These are phyloP conservation scores for Mycena crocata DNA, from an alignment of 768 basidiomycete species.

Conservation along the genomic window DNA sequence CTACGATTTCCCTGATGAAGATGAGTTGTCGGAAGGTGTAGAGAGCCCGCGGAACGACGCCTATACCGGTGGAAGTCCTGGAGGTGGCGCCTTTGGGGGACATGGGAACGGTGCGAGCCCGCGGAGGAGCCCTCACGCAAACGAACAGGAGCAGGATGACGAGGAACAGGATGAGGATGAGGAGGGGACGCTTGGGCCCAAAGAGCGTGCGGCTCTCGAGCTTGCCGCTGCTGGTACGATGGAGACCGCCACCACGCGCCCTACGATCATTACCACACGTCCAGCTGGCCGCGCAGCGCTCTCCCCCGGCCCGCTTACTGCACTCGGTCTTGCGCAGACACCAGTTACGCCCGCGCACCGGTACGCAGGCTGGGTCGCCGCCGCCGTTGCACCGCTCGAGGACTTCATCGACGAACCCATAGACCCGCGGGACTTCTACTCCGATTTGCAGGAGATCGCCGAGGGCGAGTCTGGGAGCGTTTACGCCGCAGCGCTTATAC, in stretches of 20 bases:
- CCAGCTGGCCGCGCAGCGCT: constrained; percentile 9
- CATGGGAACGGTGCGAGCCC: not conserved
- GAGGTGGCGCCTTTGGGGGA: constrained; percentile 12
- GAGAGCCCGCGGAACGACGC: constrained; percentile 18
- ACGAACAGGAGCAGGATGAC: constrained; percentile 43
- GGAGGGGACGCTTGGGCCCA: constrained; percentile 29
- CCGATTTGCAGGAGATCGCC: constrained; percentile 80
- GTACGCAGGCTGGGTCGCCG: constrained; percentile 73
- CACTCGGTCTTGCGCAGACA: constrained; percentile 30
- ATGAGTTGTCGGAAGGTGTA: constrained; percentile 35
- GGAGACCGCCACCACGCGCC: constrained; percentile 35
- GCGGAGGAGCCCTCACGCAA: constrained; percentile 19
- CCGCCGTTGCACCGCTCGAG: constrained; percentile 67
- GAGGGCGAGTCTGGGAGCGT: constrained; percentile 88
- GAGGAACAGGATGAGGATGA: constrained; percentile 38
- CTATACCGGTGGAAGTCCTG: too few species aligned
- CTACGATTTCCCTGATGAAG: constrained; percentile 30
- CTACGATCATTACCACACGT: constrained; percentile 51
- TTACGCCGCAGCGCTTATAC: constrained; percentile 49
- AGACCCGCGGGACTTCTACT: constrained; percentile 74
- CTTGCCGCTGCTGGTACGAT: not conserved
- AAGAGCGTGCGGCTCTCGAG: constrained; percentile 21
- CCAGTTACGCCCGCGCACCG: constrained; percentile 51
- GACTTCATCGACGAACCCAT: constrained; percentile 72
- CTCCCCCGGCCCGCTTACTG: constrained; percentile 37